phyloP scores from a whole-genome alignment of 1,139 yeast genomes.

The Nakaseomyces bracarensis region DNA sequence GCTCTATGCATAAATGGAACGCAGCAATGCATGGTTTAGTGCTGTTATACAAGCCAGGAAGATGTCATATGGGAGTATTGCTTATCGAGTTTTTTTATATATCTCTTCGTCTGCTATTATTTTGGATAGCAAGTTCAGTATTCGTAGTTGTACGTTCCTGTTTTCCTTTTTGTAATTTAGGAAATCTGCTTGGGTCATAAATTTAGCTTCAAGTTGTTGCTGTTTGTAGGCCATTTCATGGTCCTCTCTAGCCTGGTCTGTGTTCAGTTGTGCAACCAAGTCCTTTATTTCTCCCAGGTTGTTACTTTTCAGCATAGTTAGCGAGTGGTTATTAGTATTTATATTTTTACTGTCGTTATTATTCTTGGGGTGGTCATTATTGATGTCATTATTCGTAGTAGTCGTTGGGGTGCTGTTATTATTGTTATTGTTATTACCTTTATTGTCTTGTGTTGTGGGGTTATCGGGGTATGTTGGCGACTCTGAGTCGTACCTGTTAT shows the following conservation, averaged over 20 bases:
- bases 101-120: neutral
- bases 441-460: neutral
- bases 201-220: neutral
- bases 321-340: neutral
- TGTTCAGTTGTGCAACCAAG: neutral
- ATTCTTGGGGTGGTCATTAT: neutral
- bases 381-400: neutral
- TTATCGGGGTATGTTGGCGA: neutral
- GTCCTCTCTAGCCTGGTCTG: neutral
- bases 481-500: no score
- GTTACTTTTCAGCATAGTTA: no score
- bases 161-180: slow-evolving; percentile 3
- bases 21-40: no score
- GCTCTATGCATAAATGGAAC: no score
- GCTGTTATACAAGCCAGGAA: no score
- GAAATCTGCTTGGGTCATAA: slow-evolving; percentile 5
- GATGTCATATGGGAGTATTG: no score
- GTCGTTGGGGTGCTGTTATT: neutral
- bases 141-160: slow-evolving; percentile 3
- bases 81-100: neutral
- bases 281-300: neutral
- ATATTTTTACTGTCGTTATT: neutral
- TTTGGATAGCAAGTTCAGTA: slow-evolving; percentile 1
- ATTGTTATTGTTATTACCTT: neutral
- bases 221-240: neutral